Percentiles rank a stretch among this genome's conserved stretches.
phyloP scores from a whole-genome alignment of 2,329 filamentous ascomycete species.

The Colletotrichum plurivorum region DNA sequence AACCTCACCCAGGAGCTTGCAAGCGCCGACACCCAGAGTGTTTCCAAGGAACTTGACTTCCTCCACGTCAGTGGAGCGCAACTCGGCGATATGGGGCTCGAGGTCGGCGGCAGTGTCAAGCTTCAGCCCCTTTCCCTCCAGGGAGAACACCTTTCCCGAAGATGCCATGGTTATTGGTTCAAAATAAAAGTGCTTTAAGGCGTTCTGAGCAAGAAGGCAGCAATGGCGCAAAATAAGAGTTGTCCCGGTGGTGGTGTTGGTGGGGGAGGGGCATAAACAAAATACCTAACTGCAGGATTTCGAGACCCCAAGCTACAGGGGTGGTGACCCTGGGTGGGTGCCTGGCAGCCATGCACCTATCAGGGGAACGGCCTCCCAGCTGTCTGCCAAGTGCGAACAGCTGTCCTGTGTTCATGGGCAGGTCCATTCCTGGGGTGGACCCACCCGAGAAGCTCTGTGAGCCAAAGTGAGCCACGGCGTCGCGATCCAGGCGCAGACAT shows the following conservation, averaged over 20 bases:
- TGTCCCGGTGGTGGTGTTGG: slow-evolving; percentile 34
- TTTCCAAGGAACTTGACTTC: slow-evolving; percentile 92
- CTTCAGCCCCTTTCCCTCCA: slow-evolving; percentile 93
- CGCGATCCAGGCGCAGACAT: slow-evolving; percentile 40
- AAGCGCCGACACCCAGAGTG: slow-evolving; percentile 91
- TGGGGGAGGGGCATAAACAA: slow-evolving; percentile 39
- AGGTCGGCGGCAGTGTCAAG: slow-evolving; percentile 91
- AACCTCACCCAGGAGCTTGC: slow-evolving; percentile 85
- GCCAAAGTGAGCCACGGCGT: slow-evolving; percentile 27
- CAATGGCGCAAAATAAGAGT: slow-evolving; percentile 37
- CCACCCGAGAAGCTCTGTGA: slow-evolving; percentile 34
- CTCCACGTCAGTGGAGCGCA: slow-evolving; percentile 83
- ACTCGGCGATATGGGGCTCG: slow-evolving; percentile 83
- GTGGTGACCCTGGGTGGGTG: slow-evolving; percentile 26
- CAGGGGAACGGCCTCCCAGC: neutral
- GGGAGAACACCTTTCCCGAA: slow-evolving; percentile 79
- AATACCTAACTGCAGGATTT: slow-evolving; percentile 36
- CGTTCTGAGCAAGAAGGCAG: slow-evolving; percentile 22
- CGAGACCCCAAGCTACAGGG: slow-evolving; percentile 34
- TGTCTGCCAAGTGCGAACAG: neutral
- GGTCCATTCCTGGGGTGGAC: slow-evolving; percentile 19
- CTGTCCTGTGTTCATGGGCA: neutral
- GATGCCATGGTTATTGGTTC: slow-evolving; percentile 30
- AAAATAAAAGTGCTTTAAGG: slow-evolving; percentile 12
- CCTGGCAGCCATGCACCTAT: slow-evolving; percentile 19